Base-by-base conservation (phyloP, 768 basidiomycete species). In the Nidularia pulvinata region DNA sequence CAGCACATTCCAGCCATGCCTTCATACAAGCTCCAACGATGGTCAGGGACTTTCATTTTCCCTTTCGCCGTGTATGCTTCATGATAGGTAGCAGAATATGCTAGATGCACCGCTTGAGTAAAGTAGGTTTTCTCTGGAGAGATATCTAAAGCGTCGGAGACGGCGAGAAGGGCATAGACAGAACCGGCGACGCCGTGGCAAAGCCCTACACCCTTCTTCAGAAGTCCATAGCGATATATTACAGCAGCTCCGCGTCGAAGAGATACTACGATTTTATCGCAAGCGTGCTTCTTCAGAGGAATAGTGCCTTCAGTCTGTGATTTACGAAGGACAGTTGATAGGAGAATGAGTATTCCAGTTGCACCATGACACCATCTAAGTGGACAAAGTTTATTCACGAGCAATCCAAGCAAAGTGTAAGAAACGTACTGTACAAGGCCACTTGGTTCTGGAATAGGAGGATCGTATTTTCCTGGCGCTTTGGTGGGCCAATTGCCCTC, bases 281-380 rank as follows among this genome's bases (percentile, higher is more conserved):
- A 53, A 7, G 75, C 59, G 13, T 57, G 43, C 1, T 64, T 46
- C 13, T 63, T 47, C 52, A 73, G 49, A 3, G 59, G 45, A 11
- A 69, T 60, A 7, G 51, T 42, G n/a, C 62, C 53, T 19, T 62
- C 58, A 25, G 46, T 49, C 13, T 59, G 55, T 2, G 65, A 57
- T 52, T 70, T 64, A 19, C 68, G 70, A 33, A 80, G 65, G 32
- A 76, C 58, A 1, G 74, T 79, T 0, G 78, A 74, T 7, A 85
- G 62, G 10, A 82, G 65, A 6, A 82, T 72, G 7, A 83, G 51
- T 32, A 81, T 69, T 2, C 79, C 82, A 0, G 83, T 65, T 10
- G 82, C 82, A 46, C 84, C 83, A 55, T 84, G 84, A 53, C 83
- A 84, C 84, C 82, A 84, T 55, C 83, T 82, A 54, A 35, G 9